These are phyloP conservation scores for Talaromyces nanjingensis DNA, from an alignment of 495 filamentous ascomycete genomes.

Conservation along the genomic window DNA sequence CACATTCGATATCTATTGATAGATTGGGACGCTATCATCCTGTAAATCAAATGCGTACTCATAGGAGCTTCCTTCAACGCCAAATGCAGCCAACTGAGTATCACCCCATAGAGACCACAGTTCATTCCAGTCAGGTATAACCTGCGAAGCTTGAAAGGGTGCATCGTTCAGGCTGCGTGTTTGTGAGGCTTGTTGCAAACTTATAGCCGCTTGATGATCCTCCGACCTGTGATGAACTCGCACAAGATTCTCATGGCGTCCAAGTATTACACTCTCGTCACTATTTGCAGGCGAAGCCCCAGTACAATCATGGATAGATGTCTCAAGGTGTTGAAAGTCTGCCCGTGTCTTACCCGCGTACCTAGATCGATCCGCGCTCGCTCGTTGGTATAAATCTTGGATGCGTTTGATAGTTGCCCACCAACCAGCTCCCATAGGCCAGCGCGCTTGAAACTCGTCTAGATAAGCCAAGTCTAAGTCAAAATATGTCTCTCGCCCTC, in stretches of 20 bases:
- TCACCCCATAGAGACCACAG: not conserved
- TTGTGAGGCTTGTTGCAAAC: not conserved
- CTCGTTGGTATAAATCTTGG: slow-evolving; percentile 16
- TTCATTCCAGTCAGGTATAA: not conserved
- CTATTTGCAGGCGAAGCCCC: not conserved
- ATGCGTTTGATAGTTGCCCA: slow-evolving; percentile 17
- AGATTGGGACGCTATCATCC: not conserved
- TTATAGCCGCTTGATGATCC: not conserved
- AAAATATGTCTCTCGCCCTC: slow-evolving; percentile 11
- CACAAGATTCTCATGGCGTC: too few relatives aligned
- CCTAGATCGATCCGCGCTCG: slow-evolving; percentile 12
- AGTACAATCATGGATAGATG: slow-evolving; percentile 16
- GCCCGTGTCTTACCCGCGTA: slow-evolving; percentile 17
- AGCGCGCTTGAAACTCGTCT: slow-evolving; percentile 14
- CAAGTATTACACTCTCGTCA: not conserved
- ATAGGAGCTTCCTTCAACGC: not conserved
- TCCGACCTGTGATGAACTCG: not conserved
- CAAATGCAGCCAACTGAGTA: not conserved
- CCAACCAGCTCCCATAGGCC: slow-evolving; percentile 20
- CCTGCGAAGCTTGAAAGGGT: not conserved
- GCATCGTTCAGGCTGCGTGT: not conserved
- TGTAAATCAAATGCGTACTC: not conserved
- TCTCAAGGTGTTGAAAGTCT: slow-evolving; percentile 17
- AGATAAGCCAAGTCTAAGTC: slow-evolving; percentile 17
- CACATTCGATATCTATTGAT: not conserved